Evolutionary conservation across 2,329 filamentous ascomycete genomes (phyloP).

Genomic region (Monilinia vaccinii-corymbosi): DNA sequence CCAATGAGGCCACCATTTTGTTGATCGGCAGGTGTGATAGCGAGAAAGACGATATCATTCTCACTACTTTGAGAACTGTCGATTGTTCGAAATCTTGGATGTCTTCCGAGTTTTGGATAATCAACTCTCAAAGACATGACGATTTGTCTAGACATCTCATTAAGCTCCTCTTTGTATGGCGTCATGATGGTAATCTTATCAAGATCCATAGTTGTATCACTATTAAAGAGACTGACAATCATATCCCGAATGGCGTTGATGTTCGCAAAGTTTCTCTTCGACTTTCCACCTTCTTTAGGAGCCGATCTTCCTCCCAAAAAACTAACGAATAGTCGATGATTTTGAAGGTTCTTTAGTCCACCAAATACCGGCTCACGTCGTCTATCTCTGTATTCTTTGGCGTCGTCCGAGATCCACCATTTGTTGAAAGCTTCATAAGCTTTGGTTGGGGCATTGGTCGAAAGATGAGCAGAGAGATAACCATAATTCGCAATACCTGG

Average conservation of each 20-base stretch:
- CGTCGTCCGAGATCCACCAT: conserved; percentile 1
- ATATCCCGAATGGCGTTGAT: conserved; percentile 9
- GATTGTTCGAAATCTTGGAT: too few relatives aligned
- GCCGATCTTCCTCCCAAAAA: neutral
- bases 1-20: neutral
- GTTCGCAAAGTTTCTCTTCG: conserved; percentile 12
- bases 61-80: conserved; percentile 8
- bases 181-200: conserved; percentile 9
- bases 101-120: too few relatives aligned
- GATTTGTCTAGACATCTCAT: conserved; percentile 5
- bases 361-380: neutral
- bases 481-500: too few relatives aligned
- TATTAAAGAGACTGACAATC: neutral
- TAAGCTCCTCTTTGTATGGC: conserved; percentile 8
- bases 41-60: conserved; percentile 10
- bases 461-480: too few relatives aligned
- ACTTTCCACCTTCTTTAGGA: neutral
- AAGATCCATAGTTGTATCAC: neutral
- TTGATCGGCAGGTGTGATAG: conserved; percentile 8
- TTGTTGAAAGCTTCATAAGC: too few relatives aligned
- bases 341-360: neutral
- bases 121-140: too few relatives aligned
- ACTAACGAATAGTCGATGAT: neutral
- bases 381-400: neutral
- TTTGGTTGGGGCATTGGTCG: too few relatives aligned